Conservation (phyloP, 768 basidiomycete species). For the Termitomyces sp. region DNA sequence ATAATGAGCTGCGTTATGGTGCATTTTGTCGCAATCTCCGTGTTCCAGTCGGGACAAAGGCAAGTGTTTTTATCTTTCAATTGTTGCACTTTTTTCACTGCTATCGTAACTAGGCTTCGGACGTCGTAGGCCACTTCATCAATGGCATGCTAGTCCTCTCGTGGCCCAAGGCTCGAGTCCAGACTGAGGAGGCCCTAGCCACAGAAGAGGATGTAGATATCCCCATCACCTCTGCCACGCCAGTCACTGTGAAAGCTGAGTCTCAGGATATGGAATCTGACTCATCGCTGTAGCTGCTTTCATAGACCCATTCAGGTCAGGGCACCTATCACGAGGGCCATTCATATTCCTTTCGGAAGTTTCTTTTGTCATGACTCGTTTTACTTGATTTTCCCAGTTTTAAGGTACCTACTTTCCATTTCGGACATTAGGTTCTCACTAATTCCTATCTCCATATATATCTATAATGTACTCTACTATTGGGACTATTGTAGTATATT, state of each 20-base stretch:
- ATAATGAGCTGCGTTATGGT: slow-evolving; percentile 38
- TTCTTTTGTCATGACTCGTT: neutral
- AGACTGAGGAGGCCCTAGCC: neutral
- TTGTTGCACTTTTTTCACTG: neutral
- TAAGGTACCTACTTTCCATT: neutral
- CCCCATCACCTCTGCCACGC: neutral
- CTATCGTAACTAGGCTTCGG: slow-evolving; percentile 1
- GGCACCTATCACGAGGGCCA: neutral
- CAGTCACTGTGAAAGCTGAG: slow-evolving; percentile 10
- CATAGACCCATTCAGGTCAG: neutral
- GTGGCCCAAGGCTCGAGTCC: slow-evolving; percentile 2
- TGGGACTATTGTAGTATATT: neutral
- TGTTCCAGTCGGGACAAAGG: slow-evolving; percentile 33
- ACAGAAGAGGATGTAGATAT: slow-evolving; percentile 1
- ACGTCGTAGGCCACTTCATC: slow-evolving; percentile 5
- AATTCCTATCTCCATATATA: neutral
- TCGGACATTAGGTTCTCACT: neutral
- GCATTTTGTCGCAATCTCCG: slow-evolving; percentile 32
- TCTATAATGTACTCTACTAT: neutral
- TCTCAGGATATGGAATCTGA: slow-evolving; percentile 8
- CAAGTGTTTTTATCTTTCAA: slow-evolving; percentile 11
- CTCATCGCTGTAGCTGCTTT: neutral
- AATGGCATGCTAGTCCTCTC: slow-evolving; percentile 13
- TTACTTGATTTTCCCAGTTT: neutral
- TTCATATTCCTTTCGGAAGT: neutral